Base-by-base conservation (phyloP, 75 land plant species). In the Selaginella moellendorffii region DNA sequence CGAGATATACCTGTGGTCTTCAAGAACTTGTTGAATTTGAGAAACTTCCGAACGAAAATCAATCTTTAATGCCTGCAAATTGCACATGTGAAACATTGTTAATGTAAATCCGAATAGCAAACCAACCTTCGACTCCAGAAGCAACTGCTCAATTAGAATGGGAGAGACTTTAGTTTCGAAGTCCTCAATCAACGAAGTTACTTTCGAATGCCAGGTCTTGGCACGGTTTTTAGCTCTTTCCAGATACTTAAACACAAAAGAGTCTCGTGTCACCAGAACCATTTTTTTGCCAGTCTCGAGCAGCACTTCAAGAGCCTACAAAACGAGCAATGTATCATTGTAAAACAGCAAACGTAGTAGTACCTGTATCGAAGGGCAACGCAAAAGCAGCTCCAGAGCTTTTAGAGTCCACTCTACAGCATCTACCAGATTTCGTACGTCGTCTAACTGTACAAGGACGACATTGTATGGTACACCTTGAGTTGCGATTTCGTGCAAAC, bases 331-430 rank as follows among this genome's bases (percentile, higher is more conserved):
- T n/a, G n/a, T n/a, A n/a, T n/a, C n/a, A n/a, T n/a, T n/a, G n/a
- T n/a, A n/a, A n/a, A n/a, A n/a, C n/a, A n/a, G n/a, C n/a, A n/a
- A n/a, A n/a, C n/a, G n/a, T n/a, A n/a, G n/a, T 5, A 36, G 46
- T 52, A 74, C 77, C 72, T 74, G 60, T 18, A 74, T 29, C 0
- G 46, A 25, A 2, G 73, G 72, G 8, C 29, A 63, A 0, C 10
- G 21, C 26, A 63, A 14, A 17, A 69, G 63, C 21, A 52, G 2
- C 25, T 24, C 19, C 1, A 59, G 53, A 14, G 74, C 52, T 46
- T 64, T 64, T 2, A 69, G 25, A 54, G 52, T 69, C 77, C 77
- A 74, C 27, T 27, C 63, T 12, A 23, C 52, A 30, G 64, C 68
- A 22, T 56, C 24, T 30, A 58, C 24, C 9, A 69, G 62, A 10